A percentile compares a stretch with the other conserved stretches of the same genome.
Conservation (phyloP, 2,329 filamentous ascomycete genomes). For the Tolypocladium paradoxum region DNA sequence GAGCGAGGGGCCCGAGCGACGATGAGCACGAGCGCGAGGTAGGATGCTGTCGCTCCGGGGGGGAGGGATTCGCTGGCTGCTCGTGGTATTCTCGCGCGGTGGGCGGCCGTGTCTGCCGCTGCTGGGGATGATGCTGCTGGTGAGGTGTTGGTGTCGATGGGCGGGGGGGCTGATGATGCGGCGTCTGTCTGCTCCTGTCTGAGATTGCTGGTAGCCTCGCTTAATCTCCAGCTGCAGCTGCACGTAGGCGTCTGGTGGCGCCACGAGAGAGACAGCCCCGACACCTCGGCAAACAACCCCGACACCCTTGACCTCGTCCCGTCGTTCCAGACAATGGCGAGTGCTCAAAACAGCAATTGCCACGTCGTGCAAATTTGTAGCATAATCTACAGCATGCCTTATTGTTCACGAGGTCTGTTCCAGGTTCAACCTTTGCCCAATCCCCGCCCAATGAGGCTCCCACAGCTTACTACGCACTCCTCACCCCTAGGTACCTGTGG, state of each 20-base stretch:
- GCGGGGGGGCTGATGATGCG: background rate
- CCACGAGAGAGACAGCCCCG: background rate
- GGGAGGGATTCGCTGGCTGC: background rate
- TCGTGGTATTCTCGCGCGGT: background rate
- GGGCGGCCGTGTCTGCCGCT: background rate
- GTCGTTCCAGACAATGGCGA: background rate
- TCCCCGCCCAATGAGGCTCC: background rate
- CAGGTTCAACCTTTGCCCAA: background rate
- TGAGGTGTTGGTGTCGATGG: background rate
- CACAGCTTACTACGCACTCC: background rate
- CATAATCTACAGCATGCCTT: background rate
- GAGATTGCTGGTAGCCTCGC: constrained; percentile 2
- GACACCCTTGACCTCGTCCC: background rate
- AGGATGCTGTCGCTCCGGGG: background rate
- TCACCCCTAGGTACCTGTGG: background rate
- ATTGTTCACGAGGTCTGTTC: background rate
- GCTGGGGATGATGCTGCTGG: background rate
- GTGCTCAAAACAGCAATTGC: background rate
- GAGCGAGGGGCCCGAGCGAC: background rate
- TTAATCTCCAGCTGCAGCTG: background rate
- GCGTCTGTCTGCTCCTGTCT: background rate
- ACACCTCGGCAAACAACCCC: background rate
- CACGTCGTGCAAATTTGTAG: background rate
- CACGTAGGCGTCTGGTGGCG: background rate
- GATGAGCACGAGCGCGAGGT: background rate